A percentile compares a stretch with the other conserved stretches of the same genome.
Conservation (phyloP, 2,329 filamentous ascomycete species). For the Monilinia polystroma region DNA sequence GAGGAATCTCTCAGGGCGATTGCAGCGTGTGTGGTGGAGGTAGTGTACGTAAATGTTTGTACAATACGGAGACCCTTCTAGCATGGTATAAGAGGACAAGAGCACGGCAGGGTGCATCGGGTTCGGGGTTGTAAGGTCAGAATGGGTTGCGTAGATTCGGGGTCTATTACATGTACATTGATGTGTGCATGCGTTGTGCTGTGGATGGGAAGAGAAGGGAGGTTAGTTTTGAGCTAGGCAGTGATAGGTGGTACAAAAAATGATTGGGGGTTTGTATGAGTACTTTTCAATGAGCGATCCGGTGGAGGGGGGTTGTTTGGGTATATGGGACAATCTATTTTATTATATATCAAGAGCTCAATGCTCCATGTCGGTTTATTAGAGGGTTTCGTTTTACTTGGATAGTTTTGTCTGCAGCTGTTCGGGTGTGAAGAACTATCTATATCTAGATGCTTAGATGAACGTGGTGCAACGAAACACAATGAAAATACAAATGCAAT, state of each 20-base stretch:
- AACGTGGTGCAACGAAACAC: conserved; percentile 3
- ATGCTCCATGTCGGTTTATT: no score
- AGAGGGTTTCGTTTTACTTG: background rate
- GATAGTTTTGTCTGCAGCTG: background rate
- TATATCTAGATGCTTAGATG: conserved; percentile 9
- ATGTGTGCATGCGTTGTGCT: background rate
- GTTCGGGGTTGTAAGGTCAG: background rate
- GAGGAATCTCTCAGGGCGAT: background rate
- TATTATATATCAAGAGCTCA: no score
- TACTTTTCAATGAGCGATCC: no score
- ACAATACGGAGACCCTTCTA: conserved; percentile 3
- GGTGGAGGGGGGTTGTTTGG: no score
- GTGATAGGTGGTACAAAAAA: background rate
- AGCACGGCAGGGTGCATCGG: conserved; percentile 1
- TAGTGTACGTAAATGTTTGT: background rate
- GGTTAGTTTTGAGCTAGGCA: no score
- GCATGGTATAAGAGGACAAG: background rate
- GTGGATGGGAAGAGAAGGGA: background rate
- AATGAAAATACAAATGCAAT: conserved; percentile 9
- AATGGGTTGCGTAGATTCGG: background rate
- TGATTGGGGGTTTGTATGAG: background rate
- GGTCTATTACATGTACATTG: conserved; percentile 7
- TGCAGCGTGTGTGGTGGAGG: no score
- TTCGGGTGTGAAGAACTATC: background rate
- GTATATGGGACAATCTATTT: no score